Conservation (phyloP, 1,284 basidiomycete species). For the Earliella scabrosa region DNA sequence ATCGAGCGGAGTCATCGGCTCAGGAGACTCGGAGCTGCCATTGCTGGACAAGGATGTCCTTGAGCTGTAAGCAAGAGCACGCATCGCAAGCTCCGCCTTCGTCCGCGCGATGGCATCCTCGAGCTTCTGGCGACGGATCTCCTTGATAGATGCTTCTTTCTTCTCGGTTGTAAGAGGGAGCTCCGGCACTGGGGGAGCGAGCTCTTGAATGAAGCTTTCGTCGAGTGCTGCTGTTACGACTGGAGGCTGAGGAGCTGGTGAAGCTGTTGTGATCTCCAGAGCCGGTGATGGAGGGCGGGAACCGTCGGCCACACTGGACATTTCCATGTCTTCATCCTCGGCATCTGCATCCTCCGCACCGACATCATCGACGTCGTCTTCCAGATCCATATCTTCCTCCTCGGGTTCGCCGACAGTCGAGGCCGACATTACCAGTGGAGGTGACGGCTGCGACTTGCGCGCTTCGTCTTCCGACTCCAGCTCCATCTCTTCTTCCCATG, state of each 20-base stretch:
- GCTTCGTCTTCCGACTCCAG: slow-evolving; percentile 23
- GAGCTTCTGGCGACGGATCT: slow-evolving; percentile 1
- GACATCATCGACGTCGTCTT: not conserved
- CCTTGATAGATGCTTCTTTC: not conserved
- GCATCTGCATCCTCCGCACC: slow-evolving; percentile 11
- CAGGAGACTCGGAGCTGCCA: slow-evolving; percentile 17
- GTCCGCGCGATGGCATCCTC: slow-evolving; percentile 7
- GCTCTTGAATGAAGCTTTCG: not conserved
- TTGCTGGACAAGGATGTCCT: slow-evolving; percentile 6
- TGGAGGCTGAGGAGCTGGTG: not conserved
- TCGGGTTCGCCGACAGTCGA: not conserved
- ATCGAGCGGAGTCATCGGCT: slow-evolving; percentile 16
- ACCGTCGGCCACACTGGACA: slow-evolving; percentile 3
- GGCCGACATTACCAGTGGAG: not conserved
- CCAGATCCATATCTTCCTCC: not conserved
- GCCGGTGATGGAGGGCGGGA: not conserved
- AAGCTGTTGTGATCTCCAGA: not conserved
- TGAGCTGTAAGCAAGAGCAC: not conserved
- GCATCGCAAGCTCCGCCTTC: slow-evolving; percentile 8
- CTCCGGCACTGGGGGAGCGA: not conserved
- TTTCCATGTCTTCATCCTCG: slow-evolving; percentile 16
- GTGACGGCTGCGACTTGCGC: not conserved
- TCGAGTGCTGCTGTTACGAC: not conserved
- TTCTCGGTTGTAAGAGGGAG: not conserved
- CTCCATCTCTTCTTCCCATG: slow-evolving; percentile 26